Evolutionary conservation across 2,329 filamentous ascomycete species (phyloP).

Genomic region (Calcarisporium arbuscula): DNA sequence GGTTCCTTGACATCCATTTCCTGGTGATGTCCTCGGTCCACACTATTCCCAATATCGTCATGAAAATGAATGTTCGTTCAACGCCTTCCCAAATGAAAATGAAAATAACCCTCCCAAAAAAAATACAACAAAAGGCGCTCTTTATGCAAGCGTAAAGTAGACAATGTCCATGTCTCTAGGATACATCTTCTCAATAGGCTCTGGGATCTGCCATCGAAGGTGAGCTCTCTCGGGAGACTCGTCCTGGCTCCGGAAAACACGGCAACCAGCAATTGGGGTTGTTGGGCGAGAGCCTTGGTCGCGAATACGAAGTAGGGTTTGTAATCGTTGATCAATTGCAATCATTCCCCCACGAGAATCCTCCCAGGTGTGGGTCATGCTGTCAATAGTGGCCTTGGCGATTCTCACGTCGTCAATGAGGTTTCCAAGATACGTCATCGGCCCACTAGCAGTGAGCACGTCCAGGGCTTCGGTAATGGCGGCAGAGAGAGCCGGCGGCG

Average conservation of each 20-base stretch:
- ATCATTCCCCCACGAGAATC: slow-evolving; percentile 45
- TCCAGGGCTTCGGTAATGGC: slow-evolving; percentile 59
- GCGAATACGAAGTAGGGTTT: slow-evolving; percentile 25
- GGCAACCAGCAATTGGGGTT: slow-evolving; percentile 22
- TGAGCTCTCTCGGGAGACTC: slow-evolving; percentile 20
- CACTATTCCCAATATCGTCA: no score
- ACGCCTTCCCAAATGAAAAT: background rate
- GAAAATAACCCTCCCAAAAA: background rate
- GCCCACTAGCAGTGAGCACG: slow-evolving; percentile 55
- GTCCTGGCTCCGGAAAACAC: slow-evolving; percentile 20
- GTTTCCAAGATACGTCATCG: slow-evolving; percentile 41
- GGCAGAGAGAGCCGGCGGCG: slow-evolving; percentile 57
- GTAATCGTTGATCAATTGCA: slow-evolving; percentile 35
- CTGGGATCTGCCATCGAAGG: slow-evolving; percentile 28
- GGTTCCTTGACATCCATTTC: no score
- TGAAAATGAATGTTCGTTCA: no score
- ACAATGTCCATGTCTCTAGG: slow-evolving; percentile 32
- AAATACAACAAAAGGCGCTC: background rate
- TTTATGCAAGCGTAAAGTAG: slow-evolving; percentile 22
- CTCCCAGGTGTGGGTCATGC: slow-evolving; percentile 54
- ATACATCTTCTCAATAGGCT: slow-evolving; percentile 27
- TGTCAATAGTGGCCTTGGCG: slow-evolving; percentile 47
- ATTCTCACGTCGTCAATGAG: slow-evolving; percentile 48
- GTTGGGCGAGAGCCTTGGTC: slow-evolving; percentile 22
- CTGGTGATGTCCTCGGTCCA: no score